Evolutionary conservation across 345 rosid genomes (phyloP), one percentile per base, ranked within the genome.

Genomic region (Populus pruinosa): DNA sequence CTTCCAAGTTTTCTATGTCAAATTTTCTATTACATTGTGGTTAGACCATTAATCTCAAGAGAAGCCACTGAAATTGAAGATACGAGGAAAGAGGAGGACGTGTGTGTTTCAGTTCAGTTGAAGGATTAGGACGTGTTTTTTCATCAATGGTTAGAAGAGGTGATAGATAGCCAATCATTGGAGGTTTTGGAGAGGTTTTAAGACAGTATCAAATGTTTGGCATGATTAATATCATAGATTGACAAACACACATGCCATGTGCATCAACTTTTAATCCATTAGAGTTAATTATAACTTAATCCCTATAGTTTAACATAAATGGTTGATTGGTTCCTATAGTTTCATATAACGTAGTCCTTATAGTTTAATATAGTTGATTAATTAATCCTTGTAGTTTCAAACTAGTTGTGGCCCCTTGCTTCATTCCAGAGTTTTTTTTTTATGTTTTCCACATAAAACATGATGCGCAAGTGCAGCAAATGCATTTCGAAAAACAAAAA

Each of bases 111-210:
- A 73, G 65, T 23, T 43, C 14, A 43, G 47, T 43, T 17, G 43
- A 11, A 38, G 67, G 62, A 23, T 31, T 47, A 7, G 41, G 31
- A 49, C 63, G 6, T 31, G 4, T 75, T 3, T 14, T 0, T 17
- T 14, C 39, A 39, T 4, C 17, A 0, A 27, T 20, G 1, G 71
- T 41, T 0, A 29, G 71, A 1, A n/a, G 47, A 17, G 64, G 7
- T 33, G 21, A 11, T 9, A 55, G 75, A 56, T 35, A 56, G 16
- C 18, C 0, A 33, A 31, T 21, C n/a, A 11, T 16, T 29, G 5
- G 31, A 33, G 73, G 74, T 59, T 76, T 56, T 25, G 29, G 74
- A 59, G 74, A 36, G 79, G 79, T 68, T 76, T 76, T 76, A 36
- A 27, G 55, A 41, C 20, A 76, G 13, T 6, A 11, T 56, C 62